These are phyloP conservation scores for Fomitopsis betulina DNA, from an alignment of 1,284 basidiomycete species.

Conservation along the genomic window DNA sequence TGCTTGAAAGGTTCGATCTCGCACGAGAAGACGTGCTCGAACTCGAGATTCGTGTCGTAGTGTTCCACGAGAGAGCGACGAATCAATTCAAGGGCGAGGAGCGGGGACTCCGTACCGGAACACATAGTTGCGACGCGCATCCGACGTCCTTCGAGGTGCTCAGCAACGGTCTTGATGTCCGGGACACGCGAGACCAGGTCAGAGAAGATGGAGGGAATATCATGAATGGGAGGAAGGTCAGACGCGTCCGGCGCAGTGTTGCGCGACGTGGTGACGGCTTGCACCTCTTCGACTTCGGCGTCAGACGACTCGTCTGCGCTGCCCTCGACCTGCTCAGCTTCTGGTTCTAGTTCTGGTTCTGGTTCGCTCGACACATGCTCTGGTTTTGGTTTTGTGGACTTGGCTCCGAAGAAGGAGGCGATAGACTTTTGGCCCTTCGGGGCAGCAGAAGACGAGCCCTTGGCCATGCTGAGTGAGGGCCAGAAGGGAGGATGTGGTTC, in stretches of 20 bases:
- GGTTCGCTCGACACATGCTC: neutral
- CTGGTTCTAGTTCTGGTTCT: conserved; percentile 2
- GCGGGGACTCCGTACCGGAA: conserved; percentile 92
- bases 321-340: conserved; percentile 24
- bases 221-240: conserved; percentile 75
- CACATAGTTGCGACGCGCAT: conserved; percentile 97
- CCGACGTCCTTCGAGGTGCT: conserved; percentile 75
- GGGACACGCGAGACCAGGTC: conserved; percentile 78
- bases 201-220: conserved; percentile 81
- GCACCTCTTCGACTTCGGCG: conserved; percentile 6
- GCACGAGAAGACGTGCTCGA: conserved; percentile 95
- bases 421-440: conserved; percentile 50
- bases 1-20: conserved; percentile 99
- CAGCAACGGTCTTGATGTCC: conserved; percentile 62
- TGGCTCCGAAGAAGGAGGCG: conserved; percentile 46
- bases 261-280: conserved; percentile 16
- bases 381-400: conserved; percentile 17
- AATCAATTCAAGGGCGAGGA: conserved; percentile 87
- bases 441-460: conserved; percentile 29
- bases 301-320: conserved; percentile 16
- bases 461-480: conserved; percentile 39
- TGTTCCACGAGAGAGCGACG: conserved; percentile 71
- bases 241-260: conserved; percentile 43
- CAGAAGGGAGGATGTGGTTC: conserved; percentile 4
- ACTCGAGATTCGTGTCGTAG: conserved; percentile 59